These are phyloP conservation scores for Kodamaea anthophila DNA, from an alignment of 1,139 yeast genomes.

Conservation along the genomic window DNA sequence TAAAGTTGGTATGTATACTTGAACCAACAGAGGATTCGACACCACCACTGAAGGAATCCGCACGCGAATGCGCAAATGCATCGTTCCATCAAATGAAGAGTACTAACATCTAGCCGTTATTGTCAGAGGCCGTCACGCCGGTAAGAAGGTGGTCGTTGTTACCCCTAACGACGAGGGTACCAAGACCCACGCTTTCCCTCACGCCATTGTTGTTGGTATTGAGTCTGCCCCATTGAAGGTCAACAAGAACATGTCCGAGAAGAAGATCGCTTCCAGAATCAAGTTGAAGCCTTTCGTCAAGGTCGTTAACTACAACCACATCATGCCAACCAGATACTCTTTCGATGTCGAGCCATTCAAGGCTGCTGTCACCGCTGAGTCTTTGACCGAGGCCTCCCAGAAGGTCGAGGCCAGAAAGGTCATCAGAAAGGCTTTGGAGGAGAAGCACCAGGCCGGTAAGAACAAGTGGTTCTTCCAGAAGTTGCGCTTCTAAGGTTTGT, in stretches of 20 bases:
- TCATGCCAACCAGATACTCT: conserved; percentile 99
- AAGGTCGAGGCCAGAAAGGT: conserved; percentile 99
- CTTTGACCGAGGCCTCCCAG: conserved; percentile 97
- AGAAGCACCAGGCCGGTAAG: conserved; percentile 99
- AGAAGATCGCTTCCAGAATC: conserved; percentile 96
- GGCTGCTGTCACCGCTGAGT: conserved; percentile 84
- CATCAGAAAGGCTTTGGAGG: conserved; percentile 98
- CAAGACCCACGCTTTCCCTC: conserved; percentile 98
- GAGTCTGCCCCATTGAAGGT: conserved; percentile 99
- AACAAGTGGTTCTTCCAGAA: conserved; percentile 99
- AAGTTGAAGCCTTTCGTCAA: conserved; percentile 99
- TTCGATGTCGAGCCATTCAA: conserved; percentile 96
- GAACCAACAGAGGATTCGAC: neutral
- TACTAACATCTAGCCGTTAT: conserved; percentile 77
- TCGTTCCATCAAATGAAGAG: neutral
- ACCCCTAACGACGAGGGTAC: conserved; percentile 99
- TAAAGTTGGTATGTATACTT: conserved; percentile 86
- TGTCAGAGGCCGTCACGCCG: conserved; percentile 99
- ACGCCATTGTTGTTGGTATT: conserved; percentile 98
- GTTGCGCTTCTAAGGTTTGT: conserved; percentile 72
- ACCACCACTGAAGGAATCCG: neutral
- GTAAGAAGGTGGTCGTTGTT: conserved; percentile 99
- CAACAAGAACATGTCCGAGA: conserved; percentile 90
- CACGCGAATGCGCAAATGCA: too few relatives aligned
- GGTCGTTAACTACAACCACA: conserved; percentile 99